Conservation (phyloP, 768 basidiomycete species). For the Hericium erinaceus region DNA sequence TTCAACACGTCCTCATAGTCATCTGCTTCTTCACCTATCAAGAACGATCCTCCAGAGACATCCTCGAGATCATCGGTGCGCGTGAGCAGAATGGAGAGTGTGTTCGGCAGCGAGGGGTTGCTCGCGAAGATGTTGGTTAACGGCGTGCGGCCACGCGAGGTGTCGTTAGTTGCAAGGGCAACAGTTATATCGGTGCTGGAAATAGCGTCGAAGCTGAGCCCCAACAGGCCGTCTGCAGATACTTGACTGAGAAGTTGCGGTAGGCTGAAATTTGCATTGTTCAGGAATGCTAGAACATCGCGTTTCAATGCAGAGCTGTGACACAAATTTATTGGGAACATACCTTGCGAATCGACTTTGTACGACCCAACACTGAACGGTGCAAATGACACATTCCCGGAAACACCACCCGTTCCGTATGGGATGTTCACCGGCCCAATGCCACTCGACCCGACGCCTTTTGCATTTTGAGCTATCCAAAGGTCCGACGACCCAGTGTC, state of each 20-base stretch:
- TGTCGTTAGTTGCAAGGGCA: constrained; percentile 8
- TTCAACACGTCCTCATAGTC: constrained; percentile 19
- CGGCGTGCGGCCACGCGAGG: constrained; percentile 17
- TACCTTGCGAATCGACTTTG: not conserved
- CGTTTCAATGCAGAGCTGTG: not conserved
- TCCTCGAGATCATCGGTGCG: constrained; percentile 22
- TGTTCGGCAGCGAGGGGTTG: constrained; percentile 22
- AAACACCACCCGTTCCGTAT: not conserved
- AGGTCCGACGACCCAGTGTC: not conserved
- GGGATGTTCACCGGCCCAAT: not conserved
- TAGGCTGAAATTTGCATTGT: not conserved
- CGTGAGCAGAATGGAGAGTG: constrained; percentile 23
- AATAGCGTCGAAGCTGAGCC: not conserved
- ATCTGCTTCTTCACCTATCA: constrained; percentile 20
- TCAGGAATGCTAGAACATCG: not conserved
- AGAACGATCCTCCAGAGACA: constrained; percentile 21
- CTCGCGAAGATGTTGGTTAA: constrained; percentile 25
- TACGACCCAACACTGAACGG: not conserved
- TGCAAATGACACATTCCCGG: not conserved
- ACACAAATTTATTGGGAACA: not conserved
- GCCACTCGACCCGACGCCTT: not conserved
- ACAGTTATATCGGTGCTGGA: constrained; percentile 1
- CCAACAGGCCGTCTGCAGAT: not conserved
- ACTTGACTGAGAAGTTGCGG: not conserved
- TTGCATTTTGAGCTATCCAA: not conserved